Evolutionary conservation across 495 filamentous ascomycete genomes (phyloP).

Genomic region (Neurospora intermedia): DNA sequence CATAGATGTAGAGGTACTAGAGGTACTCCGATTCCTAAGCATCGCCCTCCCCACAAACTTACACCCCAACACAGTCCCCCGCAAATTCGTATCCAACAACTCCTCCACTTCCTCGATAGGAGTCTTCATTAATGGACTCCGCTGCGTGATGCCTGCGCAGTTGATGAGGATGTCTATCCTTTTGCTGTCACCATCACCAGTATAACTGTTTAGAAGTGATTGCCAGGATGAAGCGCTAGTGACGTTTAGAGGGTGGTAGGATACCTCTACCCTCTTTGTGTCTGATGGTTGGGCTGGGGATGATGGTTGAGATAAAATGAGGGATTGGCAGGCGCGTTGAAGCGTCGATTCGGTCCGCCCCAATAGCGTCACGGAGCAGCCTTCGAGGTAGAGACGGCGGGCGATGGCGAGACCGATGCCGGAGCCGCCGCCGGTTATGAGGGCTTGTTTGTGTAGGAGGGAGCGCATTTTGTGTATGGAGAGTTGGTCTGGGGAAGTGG

Average conservation of each 20-base stretch:
- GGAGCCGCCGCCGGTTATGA: constrained; percentile 29
- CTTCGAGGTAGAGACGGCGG: constrained; percentile 50
- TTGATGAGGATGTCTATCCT: constrained; percentile 64
- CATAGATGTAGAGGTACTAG: no score
- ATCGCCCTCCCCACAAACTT: constrained; percentile 43
- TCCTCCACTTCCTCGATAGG: constrained; percentile 29
- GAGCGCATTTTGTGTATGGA: neutral
- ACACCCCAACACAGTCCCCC: constrained; percentile 57
- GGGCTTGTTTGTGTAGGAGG: constrained; percentile 24
- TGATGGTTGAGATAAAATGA: neutral
- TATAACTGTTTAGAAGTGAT: no score
- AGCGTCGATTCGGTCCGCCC: constrained; percentile 37
- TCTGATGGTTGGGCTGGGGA: neutral
- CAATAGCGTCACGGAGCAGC: constrained; percentile 47
- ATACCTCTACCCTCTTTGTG: neutral
- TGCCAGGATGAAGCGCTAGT: neutral
- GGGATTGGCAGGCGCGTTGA: neutral
- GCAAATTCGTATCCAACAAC: constrained; percentile 57
- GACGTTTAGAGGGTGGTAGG: neutral
- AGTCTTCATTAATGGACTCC: constrained; percentile 40
- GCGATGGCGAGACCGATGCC: constrained; percentile 49
- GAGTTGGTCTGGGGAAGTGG: no score
- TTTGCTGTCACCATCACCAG: no score
- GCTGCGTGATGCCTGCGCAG: constrained; percentile 59
- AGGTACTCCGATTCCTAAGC: constrained; percentile 5